A percentile compares a stretch with the other conserved stretches of the same genome.
Conservation (phyloP, 2,329 filamentous ascomycete genomes). For the Thelonectria discophora region DNA sequence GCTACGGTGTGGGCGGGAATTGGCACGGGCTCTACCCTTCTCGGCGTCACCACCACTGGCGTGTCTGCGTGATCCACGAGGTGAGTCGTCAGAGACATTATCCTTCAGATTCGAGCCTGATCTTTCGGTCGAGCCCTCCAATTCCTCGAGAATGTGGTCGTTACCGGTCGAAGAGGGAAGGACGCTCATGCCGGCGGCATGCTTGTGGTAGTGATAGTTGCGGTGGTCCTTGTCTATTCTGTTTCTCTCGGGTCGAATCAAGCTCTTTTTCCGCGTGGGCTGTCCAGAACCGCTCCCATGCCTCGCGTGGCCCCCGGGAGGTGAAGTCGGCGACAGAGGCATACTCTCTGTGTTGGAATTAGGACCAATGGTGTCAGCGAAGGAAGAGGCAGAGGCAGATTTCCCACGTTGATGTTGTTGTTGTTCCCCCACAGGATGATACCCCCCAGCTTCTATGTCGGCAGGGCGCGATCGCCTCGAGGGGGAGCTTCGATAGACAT, state of each 20-base stretch:
- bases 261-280: constrained; percentile 78
- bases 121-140: constrained; percentile 70
- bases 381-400: constrained; percentile 65
- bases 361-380: constrained; percentile 66
- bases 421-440: constrained; percentile 53
- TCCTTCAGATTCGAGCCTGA: constrained; percentile 59
- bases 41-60: constrained; percentile 44
- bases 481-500: constrained; percentile 73
- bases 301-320: constrained; percentile 44
- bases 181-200: constrained; percentile 91
- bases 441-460: constrained; percentile 74
- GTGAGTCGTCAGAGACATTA: constrained; percentile 56
- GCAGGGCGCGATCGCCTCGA: constrained; percentile 71
- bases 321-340: constrained; percentile 60
- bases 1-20: constrained; percentile 51
- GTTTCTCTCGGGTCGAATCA: constrained; percentile 88
- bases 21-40: constrained; percentile 43
- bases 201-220: constrained; percentile 94
- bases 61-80: constrained; percentile 47
- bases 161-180: constrained; percentile 92
- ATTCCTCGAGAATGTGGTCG: constrained; percentile 84
- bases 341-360: constrained; percentile 64
- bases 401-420: constrained; percentile 61
- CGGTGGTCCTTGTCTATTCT: constrained; percentile 87
- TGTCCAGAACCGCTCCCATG: constrained; percentile 43